Evolutionary conservation across 306 rosid genomes (phyloP).

Genomic region (Prunus padus): DNA sequence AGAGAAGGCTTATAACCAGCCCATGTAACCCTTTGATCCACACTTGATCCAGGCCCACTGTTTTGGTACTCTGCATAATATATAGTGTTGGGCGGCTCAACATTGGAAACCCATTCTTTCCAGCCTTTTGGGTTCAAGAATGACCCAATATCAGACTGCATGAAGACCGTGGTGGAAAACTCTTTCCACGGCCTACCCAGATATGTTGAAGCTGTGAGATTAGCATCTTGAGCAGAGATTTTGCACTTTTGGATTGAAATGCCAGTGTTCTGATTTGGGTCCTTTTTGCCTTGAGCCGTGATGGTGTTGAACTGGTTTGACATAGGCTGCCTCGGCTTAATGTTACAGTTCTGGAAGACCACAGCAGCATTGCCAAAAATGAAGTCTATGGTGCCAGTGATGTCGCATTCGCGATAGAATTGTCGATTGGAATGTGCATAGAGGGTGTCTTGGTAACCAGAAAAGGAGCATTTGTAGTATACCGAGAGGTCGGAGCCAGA

Average conservation of each 20-base stretch:
- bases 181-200: constrained; percentile 96
- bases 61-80: constrained; percentile 75
- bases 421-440: constrained; percentile 91
- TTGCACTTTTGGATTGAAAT: constrained; percentile 68
- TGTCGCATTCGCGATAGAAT: constrained; percentile 80
- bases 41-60: constrained; percentile 56
- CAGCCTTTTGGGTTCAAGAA: constrained; percentile 72
- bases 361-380: constrained; percentile 87
- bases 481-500: constrained; percentile 82
- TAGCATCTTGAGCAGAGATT: constrained; percentile 28
- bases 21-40: constrained; percentile 65
- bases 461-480: constrained; percentile 61
- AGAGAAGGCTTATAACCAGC: constrained; percentile 59
- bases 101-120: constrained; percentile 55
- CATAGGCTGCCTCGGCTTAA: constrained; percentile 71
- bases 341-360: constrained; percentile 69
- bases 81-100: constrained; percentile 59
- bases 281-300: constrained; percentile 91
- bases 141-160: constrained; percentile 56
- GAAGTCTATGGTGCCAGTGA: constrained; percentile 85
- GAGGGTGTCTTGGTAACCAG: constrained; percentile 80
- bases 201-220: constrained; percentile 55
- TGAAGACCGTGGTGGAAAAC: constrained; percentile 65
- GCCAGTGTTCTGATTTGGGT: constrained; percentile 74
- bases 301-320: constrained; percentile 83